A percentile compares a stretch with the other conserved stretches of the same genome.
These are phyloP conservation scores for Rhodotorula sp. DNA, from an alignment of 1,284 basidiomycete species.

Conservation along the genomic window DNA sequence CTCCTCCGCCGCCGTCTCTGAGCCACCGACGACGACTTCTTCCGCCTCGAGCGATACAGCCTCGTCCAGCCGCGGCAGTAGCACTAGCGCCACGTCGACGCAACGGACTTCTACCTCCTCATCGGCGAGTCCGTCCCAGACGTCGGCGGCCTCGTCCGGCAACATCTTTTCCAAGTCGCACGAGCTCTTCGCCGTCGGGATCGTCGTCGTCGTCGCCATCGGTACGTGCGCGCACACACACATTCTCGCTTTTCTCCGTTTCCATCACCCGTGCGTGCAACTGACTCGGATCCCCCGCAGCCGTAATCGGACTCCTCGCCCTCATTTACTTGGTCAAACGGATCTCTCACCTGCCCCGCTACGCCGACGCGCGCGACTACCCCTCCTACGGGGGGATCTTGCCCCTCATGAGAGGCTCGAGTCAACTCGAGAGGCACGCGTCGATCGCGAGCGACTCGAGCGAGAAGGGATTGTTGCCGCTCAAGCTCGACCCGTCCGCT, in stretches of 20 bases:
- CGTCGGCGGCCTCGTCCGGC: not conserved
- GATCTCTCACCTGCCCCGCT: conserved; percentile 13
- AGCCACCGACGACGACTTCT: not conserved
- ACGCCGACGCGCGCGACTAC: conserved; percentile 28
- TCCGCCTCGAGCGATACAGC: not conserved
- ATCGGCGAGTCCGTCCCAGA: not conserved
- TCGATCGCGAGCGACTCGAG: conserved; percentile 4
- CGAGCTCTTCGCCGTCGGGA: conserved; percentile 20
- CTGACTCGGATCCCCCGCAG: not conserved
- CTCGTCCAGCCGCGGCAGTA: not conserved
- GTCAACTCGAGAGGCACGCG: not conserved
- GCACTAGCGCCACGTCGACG: not conserved
- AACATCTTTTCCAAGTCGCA: conserved; percentile 18
- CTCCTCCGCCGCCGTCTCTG: not conserved
- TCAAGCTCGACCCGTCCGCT: not conserved
- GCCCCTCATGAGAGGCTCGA: not conserved
- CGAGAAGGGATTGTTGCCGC: not conserved
- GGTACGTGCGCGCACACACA: not conserved
- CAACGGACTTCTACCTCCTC: not conserved
- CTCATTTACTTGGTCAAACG: conserved; percentile 20
- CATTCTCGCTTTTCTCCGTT: not conserved
- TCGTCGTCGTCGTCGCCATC: conserved; percentile 25
- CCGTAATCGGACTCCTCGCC: conserved; percentile 16
- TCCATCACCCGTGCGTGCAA: too few relatives aligned
- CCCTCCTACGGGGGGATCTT: not conserved